These are phyloP conservation scores for Paraphysoderma sedebokerense DNA, from an alignment of 371 early-diverging fungal genomes.

Conservation along the genomic window DNA sequence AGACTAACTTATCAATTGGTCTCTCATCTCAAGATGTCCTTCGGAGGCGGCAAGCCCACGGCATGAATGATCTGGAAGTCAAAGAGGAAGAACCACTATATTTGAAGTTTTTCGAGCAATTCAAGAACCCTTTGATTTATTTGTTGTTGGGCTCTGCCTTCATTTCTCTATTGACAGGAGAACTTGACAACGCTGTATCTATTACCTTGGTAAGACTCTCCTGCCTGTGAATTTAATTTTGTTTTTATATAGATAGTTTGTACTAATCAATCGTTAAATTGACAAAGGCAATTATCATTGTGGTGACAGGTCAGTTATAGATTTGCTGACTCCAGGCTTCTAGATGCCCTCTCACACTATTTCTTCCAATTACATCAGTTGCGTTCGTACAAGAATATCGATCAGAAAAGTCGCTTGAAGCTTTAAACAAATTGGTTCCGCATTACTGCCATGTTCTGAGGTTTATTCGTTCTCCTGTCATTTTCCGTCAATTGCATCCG, in stretches of 20 bases:
- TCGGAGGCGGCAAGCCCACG: no score
- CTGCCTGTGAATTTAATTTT: no score
- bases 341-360: background rate
- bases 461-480: conserved; percentile 2
- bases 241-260: no score
- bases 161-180: conserved; percentile 68
- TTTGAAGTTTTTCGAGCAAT: conserved; percentile 50
- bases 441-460: conserved; percentile 50
- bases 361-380: conserved; percentile 22
- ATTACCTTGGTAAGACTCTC: conserved; percentile 59
- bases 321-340: background rate
- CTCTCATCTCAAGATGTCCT: no score
- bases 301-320: conserved; percentile 47
- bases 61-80: conserved; percentile 37
- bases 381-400: conserved; percentile 82
- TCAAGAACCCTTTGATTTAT: conserved; percentile 70
- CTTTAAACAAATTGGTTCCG: conserved; percentile 70
- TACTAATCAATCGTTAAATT: no score
- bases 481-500: background rate
- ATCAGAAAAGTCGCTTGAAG: conserved; percentile 69
- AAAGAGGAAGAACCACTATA: conserved; percentile 38
- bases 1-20: no score
- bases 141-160: conserved; percentile 73
- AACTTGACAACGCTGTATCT: conserved; percentile 82
- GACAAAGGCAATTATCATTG: conserved; percentile 61